Base-by-base conservation (phyloP, 495 filamentous ascomycete genomes). In the Penicillium taxi region DNA sequence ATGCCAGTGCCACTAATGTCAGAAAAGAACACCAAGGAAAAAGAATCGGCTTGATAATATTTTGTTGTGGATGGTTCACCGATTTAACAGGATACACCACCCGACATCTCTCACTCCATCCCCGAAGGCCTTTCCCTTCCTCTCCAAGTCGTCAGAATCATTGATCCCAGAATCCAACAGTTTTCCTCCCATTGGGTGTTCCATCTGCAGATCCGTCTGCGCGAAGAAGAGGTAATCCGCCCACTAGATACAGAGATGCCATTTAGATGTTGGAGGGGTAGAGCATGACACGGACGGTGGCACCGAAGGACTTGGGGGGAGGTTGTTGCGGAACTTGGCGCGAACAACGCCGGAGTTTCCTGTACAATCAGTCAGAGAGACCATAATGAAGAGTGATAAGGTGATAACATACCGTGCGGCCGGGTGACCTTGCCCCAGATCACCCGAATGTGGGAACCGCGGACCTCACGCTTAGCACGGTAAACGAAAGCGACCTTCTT, bases 381-480 rank as follows among this genome's bases (percentile, higher is more conserved):
- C 33, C 25, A 32, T 5, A 24, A 30, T 5, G 35, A 23, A 14
- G 29, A 32, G n/a, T 28, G 32, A 27, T 37, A 17, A 19, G 25
- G 32, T 9, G 39, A 16, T 41, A 32, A 61, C 76, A 54, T 81
- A 90, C 86, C 91, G 69, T 96, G 89, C 60, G 86, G 79, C 56
- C 86, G 77, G 56, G 88, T 94, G 57, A 96, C 78, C 76, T 94
- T 96, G 69, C 93, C 93, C 91, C 93, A 98, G 71, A 96, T 96
- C 45, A 96, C 89, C 59, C 89, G 74, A 66, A 96, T 88, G 78
- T 96, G 95, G 63, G 87, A 86, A 60, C 91, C 91, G 53, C 86
- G 85, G 52, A 89, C 73, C 73, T 94, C 87, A 69, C 77, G 82
- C 72, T 84, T 79, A 43, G 81, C 91, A 50, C 88, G 84, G 75